Percentiles rank a stretch among this genome's conserved stretches.
Evolutionary conservation across 1,284 basidiomycete species (phyloP).

Genomic region (Exsudoporus floridanus): DNA sequence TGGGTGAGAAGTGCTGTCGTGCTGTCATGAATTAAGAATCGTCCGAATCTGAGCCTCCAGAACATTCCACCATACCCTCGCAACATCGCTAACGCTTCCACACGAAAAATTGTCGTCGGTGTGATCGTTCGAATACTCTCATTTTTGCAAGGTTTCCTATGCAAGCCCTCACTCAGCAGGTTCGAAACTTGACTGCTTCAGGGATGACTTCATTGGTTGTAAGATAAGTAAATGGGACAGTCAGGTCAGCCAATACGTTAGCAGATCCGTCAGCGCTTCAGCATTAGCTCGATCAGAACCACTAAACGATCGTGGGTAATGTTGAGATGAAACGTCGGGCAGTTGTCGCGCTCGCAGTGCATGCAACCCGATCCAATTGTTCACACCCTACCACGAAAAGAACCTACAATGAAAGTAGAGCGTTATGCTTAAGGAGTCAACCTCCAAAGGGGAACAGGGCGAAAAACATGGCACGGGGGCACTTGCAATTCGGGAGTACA

Average conservation of each 20-base stretch:
- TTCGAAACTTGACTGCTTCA: not conserved
- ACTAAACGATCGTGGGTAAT: not conserved
- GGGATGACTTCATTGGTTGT: not conserved
- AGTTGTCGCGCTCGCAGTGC: too few species aligned
- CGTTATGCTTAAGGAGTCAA: not conserved
- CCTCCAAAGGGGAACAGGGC: too few species aligned
- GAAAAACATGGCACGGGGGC: too few species aligned
- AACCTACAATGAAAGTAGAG: not conserved
- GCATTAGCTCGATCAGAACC: not conserved
- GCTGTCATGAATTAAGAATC: conserved; percentile 1
- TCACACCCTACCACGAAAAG: not conserved
- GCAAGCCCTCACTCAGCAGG: not conserved
- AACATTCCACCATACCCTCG: conserved; percentile 29
- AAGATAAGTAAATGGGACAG: not conserved
- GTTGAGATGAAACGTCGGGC: too few species aligned
- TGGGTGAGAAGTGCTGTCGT: not conserved
- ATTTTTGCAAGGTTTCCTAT: not conserved
- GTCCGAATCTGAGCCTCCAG: conserved; percentile 20
- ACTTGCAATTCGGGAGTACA: too few species aligned
- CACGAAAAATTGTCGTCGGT: not conserved
- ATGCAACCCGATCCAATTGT: too few species aligned
- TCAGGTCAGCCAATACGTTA: not conserved
- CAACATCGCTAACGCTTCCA: not conserved
- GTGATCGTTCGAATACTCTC: not conserved
- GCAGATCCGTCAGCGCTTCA: not conserved